Percentiles rank a stretch among this genome's conserved stretches.
These are phyloP conservation scores for Phytophthora sp. DNA, from an alignment of 352 stramenopile genomes.

Conservation along the genomic window DNA sequence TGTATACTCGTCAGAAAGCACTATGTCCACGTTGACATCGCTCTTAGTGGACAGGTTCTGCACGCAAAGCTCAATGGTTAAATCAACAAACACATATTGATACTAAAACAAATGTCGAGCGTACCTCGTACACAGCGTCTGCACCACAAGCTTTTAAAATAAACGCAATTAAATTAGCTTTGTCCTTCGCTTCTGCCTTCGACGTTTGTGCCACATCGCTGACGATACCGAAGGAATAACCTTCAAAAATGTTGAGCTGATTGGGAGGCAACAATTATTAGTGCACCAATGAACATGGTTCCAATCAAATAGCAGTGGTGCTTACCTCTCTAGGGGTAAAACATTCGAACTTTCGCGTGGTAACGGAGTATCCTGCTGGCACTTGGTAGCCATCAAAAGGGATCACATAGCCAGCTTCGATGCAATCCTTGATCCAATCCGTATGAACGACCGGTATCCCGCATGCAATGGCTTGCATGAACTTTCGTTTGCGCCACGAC, in stretches of 20 bases:
- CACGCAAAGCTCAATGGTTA: neutral
- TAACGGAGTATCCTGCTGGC: slow-evolving; percentile 68
- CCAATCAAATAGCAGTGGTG: neutral
- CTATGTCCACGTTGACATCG: slow-evolving; percentile 54
- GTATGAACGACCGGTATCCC: slow-evolving; percentile 85
- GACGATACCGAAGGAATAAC: slow-evolving; percentile 66
- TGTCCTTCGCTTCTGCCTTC: slow-evolving; percentile 44
- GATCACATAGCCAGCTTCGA: slow-evolving; percentile 48
- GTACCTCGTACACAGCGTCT: slow-evolving; percentile 59
- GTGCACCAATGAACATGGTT: neutral
- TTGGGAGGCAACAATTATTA: slow-evolving; percentile 14
- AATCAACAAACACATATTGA: neutral
- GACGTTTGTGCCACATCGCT: slow-evolving; percentile 45
- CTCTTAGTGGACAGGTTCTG: slow-evolving; percentile 57
- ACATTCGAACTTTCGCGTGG: slow-evolving; percentile 73
- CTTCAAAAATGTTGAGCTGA: slow-evolving; percentile 67
- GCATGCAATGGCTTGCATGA: slow-evolving; percentile 79
- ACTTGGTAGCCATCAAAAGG: slow-evolving; percentile 77
- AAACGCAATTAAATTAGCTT: slow-evolving; percentile 55
- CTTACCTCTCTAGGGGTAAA: slow-evolving; percentile 38
- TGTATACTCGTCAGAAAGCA: slow-evolving; percentile 75
- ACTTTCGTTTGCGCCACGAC: slow-evolving; percentile 83
- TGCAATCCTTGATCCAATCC: slow-evolving; percentile 79
- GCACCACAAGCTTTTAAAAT: slow-evolving; percentile 72
- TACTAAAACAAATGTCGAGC: neutral